These are phyloP conservation scores for Aspergillus sp. DNA, from an alignment of 2,329 filamentous ascomycete species.

Conservation along the genomic window DNA sequence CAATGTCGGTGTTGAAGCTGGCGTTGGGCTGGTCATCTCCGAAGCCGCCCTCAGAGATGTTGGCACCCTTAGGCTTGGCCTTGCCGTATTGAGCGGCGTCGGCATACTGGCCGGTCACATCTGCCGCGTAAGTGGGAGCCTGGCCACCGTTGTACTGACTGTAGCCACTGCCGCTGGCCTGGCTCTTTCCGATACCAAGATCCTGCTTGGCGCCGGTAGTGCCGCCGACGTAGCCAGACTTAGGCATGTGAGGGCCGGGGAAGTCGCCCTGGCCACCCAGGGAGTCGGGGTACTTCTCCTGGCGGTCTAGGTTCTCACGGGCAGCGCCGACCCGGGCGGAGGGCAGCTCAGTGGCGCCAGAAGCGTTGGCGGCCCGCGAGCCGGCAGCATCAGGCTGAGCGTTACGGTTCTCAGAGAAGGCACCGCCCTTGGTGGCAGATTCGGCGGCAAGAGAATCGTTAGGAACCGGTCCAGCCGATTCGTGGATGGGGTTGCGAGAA, in stretches of 20 bases:
- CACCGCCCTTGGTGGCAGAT: constrained; percentile 61
- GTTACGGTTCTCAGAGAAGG: constrained; percentile 60
- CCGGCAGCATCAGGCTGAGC: constrained; percentile 50
- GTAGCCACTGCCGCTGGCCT: constrained; percentile 27
- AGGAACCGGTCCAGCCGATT: constrained; percentile 64
- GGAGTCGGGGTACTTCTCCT: constrained; percentile 43
- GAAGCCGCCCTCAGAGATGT: constrained; percentile 52
- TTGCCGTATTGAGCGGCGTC: constrained; percentile 28
- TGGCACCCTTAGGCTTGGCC: constrained; percentile 52
- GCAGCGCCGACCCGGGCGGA: constrained; percentile 48
- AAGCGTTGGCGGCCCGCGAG: constrained; percentile 57
- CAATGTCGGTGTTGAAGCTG: constrained; percentile 54
- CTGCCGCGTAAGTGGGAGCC: background rate
- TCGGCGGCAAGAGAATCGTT: constrained; percentile 75
- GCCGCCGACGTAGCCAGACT: constrained; percentile 37
- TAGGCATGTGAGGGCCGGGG: constrained; percentile 35
- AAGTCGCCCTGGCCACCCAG: constrained; percentile 40
- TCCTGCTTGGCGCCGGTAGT: constrained; percentile 32
- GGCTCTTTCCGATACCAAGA: constrained; percentile 20
- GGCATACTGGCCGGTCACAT: constrained; percentile 22
- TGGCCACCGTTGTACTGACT: constrained; percentile 22
- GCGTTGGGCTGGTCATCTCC: constrained; percentile 45
- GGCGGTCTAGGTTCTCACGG: constrained; percentile 45
- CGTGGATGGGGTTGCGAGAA: constrained; percentile 54
- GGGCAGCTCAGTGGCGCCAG: constrained; percentile 51